Percentiles rank a stretch among this genome's conserved stretches.
Evolutionary conservation across 164 flowering plant genomes (phyloP).

Genomic region (Kingdonia uniflora): DNA sequence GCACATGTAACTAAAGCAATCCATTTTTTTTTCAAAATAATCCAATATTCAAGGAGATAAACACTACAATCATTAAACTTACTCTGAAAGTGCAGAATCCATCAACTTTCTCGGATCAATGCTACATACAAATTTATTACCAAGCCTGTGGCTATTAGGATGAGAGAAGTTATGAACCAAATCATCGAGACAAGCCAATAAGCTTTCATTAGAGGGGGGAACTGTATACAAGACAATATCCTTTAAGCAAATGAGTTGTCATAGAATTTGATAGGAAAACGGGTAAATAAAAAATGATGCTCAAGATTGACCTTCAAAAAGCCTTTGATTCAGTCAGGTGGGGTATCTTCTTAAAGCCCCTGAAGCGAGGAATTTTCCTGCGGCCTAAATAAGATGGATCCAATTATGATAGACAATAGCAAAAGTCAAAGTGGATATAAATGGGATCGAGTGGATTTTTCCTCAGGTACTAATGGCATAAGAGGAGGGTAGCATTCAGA

Average conservation of each 20-base stretch:
- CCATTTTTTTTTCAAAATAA: background rate
- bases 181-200: background rate
- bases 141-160: background rate
- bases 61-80: background rate
- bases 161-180: background rate
- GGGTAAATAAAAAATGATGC: background rate
- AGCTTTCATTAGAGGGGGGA: background rate
- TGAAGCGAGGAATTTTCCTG: background rate
- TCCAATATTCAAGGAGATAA: background rate
- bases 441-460: too few relatives aligned
- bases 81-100: background rate
- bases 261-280: background rate
- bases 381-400: background rate
- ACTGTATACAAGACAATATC: constrained; percentile 1
- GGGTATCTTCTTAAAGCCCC: background rate
- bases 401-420: background rate
- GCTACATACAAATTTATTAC: background rate
- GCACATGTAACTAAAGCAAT: background rate
- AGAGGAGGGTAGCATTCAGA: background rate
- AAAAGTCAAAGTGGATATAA: too few relatives aligned
- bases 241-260: background rate
- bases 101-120: background rate
- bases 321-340: background rate
- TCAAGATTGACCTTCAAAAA: background rate
- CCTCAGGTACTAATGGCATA: background rate